phyloP scores from a whole-genome alignment of 352 stramenopile species.

The Phytophthora pinifolia region DNA sequence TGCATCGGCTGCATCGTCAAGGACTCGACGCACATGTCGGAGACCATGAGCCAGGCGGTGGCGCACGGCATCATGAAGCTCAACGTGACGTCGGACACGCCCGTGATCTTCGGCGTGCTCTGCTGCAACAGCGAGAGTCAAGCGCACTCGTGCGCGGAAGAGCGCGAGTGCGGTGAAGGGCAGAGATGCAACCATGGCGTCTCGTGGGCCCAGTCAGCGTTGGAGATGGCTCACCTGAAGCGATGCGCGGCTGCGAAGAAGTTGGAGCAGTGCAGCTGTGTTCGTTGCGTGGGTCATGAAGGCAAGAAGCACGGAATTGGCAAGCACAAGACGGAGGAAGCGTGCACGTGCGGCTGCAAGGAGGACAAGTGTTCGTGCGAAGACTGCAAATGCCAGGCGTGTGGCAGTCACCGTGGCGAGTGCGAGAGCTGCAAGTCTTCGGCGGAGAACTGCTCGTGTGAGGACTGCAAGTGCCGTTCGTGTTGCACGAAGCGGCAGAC shows the following conservation, averaged over 20 bases:
- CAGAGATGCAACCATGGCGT: conserved; percentile 55
- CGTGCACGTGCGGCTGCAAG: conserved; percentile 26
- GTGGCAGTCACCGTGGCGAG: conserved; percentile 22
- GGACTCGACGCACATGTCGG: conserved; percentile 96
- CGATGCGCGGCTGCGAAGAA: conserved; percentile 34
- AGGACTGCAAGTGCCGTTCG: conserved; percentile 25
- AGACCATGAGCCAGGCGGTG: conserved; percentile 96
- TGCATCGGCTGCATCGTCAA: conserved; percentile 95
- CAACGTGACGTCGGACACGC: conserved; percentile 88
- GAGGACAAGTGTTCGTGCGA: conserved; percentile 33
- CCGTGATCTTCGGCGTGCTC: conserved; percentile 90
- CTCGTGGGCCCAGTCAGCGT: conserved; percentile 60
- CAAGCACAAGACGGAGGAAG: conserved; percentile 22
- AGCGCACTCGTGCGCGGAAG: conserved; percentile 78
- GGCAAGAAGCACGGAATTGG: conserved; percentile 6
- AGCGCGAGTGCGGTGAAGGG: conserved; percentile 26
- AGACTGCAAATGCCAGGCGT: conserved; percentile 37
- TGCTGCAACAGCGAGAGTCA: conserved; percentile 93
- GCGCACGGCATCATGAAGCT: conserved; percentile 96
- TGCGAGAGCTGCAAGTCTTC: conserved; percentile 30
- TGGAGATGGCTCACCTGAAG: conserved; percentile 92
- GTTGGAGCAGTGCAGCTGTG: conserved; percentile 35
- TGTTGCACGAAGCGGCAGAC: conserved; percentile 17
- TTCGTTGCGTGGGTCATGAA: conserved; percentile 29
- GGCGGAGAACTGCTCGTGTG: conserved; percentile 24